A percentile compares a stretch with the other conserved stretches of the same genome.
phyloP scores from a whole-genome alignment of 768 basidiomycete genomes.

The Pisolithus sp. region DNA sequence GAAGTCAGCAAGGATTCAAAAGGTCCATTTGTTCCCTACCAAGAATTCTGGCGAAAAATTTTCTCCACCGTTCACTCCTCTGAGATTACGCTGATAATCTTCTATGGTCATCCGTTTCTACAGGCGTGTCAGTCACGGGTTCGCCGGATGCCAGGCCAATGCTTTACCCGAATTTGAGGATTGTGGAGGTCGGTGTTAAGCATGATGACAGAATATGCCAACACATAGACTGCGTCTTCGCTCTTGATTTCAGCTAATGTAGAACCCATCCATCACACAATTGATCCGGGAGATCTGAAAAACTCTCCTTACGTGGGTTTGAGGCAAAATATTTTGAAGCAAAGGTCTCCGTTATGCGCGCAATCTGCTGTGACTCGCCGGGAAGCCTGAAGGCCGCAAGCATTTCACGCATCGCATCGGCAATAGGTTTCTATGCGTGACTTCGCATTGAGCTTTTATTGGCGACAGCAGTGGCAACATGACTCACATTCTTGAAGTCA shows the following conservation, averaged over 20 bases:
- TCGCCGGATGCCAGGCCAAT: neutral
- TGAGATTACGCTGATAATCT: conserved; percentile 86
- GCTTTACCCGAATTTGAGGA: conserved; percentile 75
- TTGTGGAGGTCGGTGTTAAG: conserved; percentile 97
- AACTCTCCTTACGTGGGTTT: conserved; percentile 50
- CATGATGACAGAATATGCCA: conserved; percentile 96
- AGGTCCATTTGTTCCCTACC: conserved; percentile 34
- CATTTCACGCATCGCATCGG: conserved; percentile 93
- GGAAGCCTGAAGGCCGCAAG: conserved; percentile 92
- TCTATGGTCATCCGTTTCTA: conserved; percentile 97
- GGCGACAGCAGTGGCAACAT: neutral
- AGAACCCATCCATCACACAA: neutral
- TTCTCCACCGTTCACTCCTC: conserved; percentile 82
- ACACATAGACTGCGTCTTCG: conserved; percentile 89
- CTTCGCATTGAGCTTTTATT: neutral
- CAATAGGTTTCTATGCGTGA: conserved; percentile 75
- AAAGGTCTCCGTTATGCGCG: conserved; percentile 90
- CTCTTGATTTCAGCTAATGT: conserved; percentile 75
- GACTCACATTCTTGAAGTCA: conserved; percentile 78
- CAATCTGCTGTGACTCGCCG: conserved; percentile 92
- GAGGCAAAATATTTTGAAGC: conserved; percentile 87
- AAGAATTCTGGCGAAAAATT: conserved; percentile 86
- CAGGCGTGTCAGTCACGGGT: conserved; percentile 4
- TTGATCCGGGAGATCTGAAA: neutral
- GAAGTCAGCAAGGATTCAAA: conserved; percentile 7